Percentiles rank a stretch among this genome's conserved stretches.
phyloP scores from a whole-genome alignment of 371 early-diverging fungal genomes.

The Mortierella sp. region DNA sequence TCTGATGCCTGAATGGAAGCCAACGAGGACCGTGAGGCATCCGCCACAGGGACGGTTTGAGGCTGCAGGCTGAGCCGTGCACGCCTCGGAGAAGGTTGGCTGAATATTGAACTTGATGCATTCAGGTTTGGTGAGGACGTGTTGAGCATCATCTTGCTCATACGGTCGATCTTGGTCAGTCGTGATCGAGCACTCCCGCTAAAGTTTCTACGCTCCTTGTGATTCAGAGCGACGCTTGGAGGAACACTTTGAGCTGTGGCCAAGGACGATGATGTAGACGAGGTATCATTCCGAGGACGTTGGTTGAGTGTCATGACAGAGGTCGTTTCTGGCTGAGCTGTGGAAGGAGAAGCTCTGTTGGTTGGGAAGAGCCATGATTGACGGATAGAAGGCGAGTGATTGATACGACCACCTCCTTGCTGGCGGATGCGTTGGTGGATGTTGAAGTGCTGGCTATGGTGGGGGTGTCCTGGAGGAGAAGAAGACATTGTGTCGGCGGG shows the following conservation, averaged over 20 bases:
- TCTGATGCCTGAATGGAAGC: neutral
- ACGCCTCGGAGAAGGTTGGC: constrained; percentile 25
- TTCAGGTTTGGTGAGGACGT: constrained; percentile 17
- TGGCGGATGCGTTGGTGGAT: constrained; percentile 44
- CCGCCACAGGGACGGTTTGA: constrained; percentile 13
- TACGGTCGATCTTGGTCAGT: constrained; percentile 33
- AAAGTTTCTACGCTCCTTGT: constrained; percentile 34
- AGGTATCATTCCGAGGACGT: constrained; percentile 31
- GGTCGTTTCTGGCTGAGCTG: constrained; percentile 39
- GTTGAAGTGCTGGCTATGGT: constrained; percentile 24
- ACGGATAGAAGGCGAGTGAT: constrained; percentile 39
- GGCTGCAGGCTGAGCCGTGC: constrained; percentile 26
- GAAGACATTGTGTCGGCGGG: constrained; percentile 19
- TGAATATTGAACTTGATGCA: constrained; percentile 1
- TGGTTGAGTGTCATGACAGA: constrained; percentile 48
- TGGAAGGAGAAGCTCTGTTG: constrained; percentile 45
- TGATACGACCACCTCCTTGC: constrained; percentile 9
- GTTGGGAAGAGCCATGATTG: constrained; percentile 52
- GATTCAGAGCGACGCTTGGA: constrained; percentile 24
- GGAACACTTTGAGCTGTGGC: constrained; percentile 22
- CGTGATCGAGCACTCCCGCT: constrained; percentile 45
- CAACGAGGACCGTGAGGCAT: neutral
- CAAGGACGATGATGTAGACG: constrained; percentile 11
- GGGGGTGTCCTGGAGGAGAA: constrained; percentile 30
- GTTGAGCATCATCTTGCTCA: constrained; percentile 38